A percentile compares a stretch with the other conserved stretches of the same genome.
Conservation (phyloP, 768 basidiomycete species). For the Suillus clintonianus region DNA sequence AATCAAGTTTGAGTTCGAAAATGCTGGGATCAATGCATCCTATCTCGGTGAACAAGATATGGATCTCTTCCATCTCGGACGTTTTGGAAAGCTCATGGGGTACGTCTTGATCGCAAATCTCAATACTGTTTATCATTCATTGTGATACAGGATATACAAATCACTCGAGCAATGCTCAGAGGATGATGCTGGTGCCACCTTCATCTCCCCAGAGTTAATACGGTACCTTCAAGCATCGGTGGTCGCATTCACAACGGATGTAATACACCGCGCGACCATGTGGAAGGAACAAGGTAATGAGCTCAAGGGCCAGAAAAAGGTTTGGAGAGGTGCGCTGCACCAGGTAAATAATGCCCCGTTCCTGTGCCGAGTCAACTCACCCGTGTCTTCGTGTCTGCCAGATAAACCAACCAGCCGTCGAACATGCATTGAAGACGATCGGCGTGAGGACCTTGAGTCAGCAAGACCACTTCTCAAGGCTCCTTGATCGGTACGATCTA, state of each 20-base stretch:
- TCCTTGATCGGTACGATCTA: conserved; percentile 24
- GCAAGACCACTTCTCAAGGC: conserved; percentile 41
- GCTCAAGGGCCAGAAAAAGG: conserved; percentile 60
- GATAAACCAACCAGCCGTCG: conserved; percentile 47
- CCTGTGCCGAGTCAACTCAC: not conserved
- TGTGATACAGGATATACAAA: conserved; percentile 24
- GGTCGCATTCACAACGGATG: conserved; percentile 51
- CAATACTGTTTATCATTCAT: conserved; percentile 18
- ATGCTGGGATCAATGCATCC: conserved; percentile 46
- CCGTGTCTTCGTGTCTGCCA: conserved; percentile 21
- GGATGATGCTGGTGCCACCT: conserved; percentile 21
- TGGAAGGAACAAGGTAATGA: conserved; percentile 59
- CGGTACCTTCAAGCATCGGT: conserved; percentile 46
- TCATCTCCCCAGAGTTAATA: conserved; percentile 40
- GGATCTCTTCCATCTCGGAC: conserved; percentile 39
- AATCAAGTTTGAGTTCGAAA: conserved; percentile 41
- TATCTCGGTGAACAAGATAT: conserved; percentile 45
- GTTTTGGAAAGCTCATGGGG: conserved; percentile 42
- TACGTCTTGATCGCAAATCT: conserved; percentile 31
- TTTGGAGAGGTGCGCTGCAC: conserved; percentile 45
- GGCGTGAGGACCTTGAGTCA: conserved; percentile 41
- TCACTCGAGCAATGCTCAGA: conserved; percentile 26
- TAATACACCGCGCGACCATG: conserved; percentile 53
- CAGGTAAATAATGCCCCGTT: not conserved
- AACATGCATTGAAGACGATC: conserved; percentile 50